Base-by-base conservation (phyloP, 139 green algal genomes). In the Ettlia oleoabundans region DNA sequence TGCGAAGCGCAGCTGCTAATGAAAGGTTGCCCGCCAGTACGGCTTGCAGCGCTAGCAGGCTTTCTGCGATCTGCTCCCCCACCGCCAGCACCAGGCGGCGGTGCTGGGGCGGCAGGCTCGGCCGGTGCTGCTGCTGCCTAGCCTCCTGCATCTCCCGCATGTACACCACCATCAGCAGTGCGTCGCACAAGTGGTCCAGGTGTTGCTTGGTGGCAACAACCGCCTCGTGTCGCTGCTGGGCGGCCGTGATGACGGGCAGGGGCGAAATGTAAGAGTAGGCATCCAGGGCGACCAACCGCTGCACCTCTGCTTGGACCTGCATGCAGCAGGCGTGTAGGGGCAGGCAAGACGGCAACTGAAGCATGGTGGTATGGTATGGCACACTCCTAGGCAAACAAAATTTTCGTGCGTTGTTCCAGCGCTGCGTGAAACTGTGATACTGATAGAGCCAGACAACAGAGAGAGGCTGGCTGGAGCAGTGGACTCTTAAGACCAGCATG, bases 11-110 rank as follows among this genome's bases (percentile, higher is more conserved):
- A 28, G 26, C 15, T 18, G 21, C 24, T 28, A 74, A 55, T 22
- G 33, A 7, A 8, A 76, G 40, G 28, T 41, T 26, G 28, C 68
- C 19, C 10, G 7, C 41, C 7, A 76, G n/a, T 26, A 62, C 68
- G 24, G 55, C 41, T 7, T n/a, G 68, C 41, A 76, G 68, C 41
- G 41, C 55, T 19, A 26, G 68, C 68, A 76, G 68, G 68, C 68
- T 41, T 41, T 76, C 68, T 3, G 19, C 64, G 19, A 71, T 43
- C 64, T 71, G 64, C 32, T n/a, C n/a, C n/a, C n/a, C n/a, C n/a
- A n/a, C n/a, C n/a, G n/a, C n/a, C n/a, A n/a, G n/a, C n/a, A n/a
- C n/a, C n/a, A n/a, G n/a, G n/a, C n/a, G n/a, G 28, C 22, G n/a
- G 19, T 32, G 19, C 21, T 37, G 19, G 15, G 47, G 63, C 4